A percentile compares a stretch with the other conserved stretches of the same genome.
phyloP scores from a whole-genome alignment of 495 filamentous ascomycete genomes.

The Hypoxylon perforatum region DNA sequence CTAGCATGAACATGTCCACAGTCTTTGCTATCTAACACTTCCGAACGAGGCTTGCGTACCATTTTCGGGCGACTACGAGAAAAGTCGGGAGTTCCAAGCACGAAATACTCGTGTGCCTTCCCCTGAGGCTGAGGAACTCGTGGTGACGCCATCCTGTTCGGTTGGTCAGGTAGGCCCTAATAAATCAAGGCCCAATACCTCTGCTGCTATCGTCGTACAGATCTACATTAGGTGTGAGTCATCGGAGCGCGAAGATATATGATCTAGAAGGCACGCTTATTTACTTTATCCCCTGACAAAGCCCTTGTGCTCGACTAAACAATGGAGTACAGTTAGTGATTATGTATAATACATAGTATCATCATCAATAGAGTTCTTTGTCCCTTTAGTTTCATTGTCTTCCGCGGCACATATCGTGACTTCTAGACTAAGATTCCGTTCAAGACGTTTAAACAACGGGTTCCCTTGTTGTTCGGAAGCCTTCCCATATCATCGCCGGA shows the following conservation, averaged over 20 bases:
- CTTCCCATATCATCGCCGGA: background rate
- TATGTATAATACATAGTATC: too few relatives aligned
- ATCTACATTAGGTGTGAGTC: too few relatives aligned
- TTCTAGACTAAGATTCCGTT: background rate
- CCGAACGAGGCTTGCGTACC: background rate
- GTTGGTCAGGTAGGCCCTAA: background rate
- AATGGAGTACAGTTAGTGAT: too few relatives aligned
- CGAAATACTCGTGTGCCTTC: background rate
- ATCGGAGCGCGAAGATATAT: too few relatives aligned
- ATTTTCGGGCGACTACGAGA: background rate
- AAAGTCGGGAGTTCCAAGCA: background rate
- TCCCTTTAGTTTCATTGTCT: slow-evolving; percentile 12
- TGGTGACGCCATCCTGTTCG: background rate
- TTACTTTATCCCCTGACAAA: too few relatives aligned
- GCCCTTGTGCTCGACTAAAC: too few relatives aligned
- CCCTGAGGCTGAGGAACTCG: slow-evolving; percentile 2
- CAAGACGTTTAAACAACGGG: slow-evolving; percentile 28
- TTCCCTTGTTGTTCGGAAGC: slow-evolving; percentile 1
- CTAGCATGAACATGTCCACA: background rate
- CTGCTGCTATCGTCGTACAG: too few relatives aligned
- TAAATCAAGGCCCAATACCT: too few relatives aligned
- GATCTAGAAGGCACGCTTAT: too few relatives aligned
- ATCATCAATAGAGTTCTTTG: too few relatives aligned
- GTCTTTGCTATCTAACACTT: background rate
- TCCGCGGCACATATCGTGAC: background rate